Conservation (phyloP, 2,329 filamentous ascomycete species). For the Thelonectria discophora region DNA sequence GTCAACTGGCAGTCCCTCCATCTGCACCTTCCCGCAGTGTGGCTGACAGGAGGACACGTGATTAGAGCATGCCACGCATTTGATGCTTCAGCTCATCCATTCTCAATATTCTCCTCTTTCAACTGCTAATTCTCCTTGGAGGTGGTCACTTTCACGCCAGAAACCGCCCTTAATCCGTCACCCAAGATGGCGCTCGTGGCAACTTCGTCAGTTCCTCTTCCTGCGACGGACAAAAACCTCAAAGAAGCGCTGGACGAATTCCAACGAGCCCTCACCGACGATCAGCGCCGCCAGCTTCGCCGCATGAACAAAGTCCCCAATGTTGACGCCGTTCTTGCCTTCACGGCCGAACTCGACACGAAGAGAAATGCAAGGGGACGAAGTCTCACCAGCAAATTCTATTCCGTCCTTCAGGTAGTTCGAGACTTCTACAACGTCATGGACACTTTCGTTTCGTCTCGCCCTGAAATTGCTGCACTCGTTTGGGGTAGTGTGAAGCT, state of each 20-base stretch:
- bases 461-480: slow-evolving; percentile 49
- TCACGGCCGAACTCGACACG: slow-evolving; percentile 47
- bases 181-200: not conserved
- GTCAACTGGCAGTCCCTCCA: no score
- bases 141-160: no score
- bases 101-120: not conserved
- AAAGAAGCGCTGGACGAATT: slow-evolving; percentile 10
- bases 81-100: no score
- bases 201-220: not conserved
- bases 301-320: slow-evolving; percentile 30
- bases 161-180: not conserved
- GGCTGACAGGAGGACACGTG: no score
- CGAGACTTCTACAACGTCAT: slow-evolving; percentile 49
- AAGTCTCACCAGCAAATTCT: slow-evolving; percentile 42
- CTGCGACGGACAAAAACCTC: not conserved
- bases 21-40: no score
- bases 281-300: slow-evolving; percentile 20
- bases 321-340: slow-evolving; percentile 43
- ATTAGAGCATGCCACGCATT: no score
- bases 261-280: not conserved
- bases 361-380: slow-evolving; percentile 28
- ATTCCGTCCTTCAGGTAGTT: slow-evolving; percentile 47
- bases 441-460: slow-evolving; percentile 49
- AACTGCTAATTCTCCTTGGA: not conserved
- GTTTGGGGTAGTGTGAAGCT: slow-evolving; percentile 10